A percentile compares a stretch with the other conserved stretches of the same genome.
phyloP scores from a whole-genome alignment of 805 yeast species.

The Ogataea sp. region DNA sequence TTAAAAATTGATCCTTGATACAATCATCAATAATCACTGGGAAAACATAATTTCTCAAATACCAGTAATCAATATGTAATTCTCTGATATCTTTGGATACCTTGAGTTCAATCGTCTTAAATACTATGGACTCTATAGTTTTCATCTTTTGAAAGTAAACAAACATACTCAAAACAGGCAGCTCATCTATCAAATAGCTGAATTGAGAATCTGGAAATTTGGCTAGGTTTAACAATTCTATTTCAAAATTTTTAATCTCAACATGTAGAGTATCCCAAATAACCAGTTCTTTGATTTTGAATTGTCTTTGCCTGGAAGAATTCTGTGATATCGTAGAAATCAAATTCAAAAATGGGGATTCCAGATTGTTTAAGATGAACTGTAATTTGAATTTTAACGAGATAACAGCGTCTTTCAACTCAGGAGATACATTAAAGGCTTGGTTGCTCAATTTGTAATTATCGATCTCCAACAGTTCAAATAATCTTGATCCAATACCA shows the following conservation, averaged over 20 bases:
- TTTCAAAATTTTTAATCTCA: constrained; percentile 58
- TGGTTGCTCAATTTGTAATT: too few relatives aligned
- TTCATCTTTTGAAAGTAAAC: constrained; percentile 57
- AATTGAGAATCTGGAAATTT: constrained; percentile 13
- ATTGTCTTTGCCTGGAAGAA: constrained; percentile 77
- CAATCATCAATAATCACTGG: not conserved
- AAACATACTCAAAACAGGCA: constrained; percentile 57
- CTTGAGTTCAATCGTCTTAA: constrained; percentile 71
- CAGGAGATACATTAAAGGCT: too few relatives aligned
- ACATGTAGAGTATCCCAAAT: constrained; percentile 81
- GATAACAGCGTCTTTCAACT: too few relatives aligned
- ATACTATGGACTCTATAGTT: constrained; percentile 63
- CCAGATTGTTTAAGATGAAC: constrained; percentile 35
- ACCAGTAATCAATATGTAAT: constrained; percentile 60
- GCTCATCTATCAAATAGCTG: not conserved
- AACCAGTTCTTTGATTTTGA: constrained; percentile 44
- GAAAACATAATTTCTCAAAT: constrained; percentile 20
- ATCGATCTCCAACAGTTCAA: constrained; percentile 11
- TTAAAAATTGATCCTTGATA: not conserved
- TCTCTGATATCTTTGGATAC: constrained; percentile 64
- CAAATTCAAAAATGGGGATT: constrained; percentile 37
- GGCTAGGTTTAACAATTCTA: too few relatives aligned
- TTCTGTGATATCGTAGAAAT: constrained; percentile 48
- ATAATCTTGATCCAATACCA: constrained; percentile 26
- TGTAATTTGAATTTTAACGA: constrained; percentile 6